phyloP scores from a whole-genome alignment of 2,329 filamentous ascomycete species.

The Chaetomium sp. region DNA sequence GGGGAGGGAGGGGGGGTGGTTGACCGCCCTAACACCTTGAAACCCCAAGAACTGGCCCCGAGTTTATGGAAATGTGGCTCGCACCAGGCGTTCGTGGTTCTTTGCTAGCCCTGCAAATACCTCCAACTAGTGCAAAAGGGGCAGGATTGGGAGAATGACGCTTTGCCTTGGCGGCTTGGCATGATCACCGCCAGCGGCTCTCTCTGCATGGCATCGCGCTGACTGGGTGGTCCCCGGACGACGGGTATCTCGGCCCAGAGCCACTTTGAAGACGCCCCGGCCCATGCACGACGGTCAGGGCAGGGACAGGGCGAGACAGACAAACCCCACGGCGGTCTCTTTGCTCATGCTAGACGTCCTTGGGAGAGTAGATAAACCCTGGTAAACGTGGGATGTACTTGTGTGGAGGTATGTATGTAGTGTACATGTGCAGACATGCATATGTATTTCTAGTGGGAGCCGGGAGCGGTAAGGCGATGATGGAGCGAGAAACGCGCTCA shows the following conservation, averaged over 20 bases:
- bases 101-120: conserved; percentile 28
- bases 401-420: too few relatives aligned
- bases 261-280: neutral
- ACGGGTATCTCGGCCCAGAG: neutral
- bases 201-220: neutral
- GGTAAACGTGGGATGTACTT: neutral
- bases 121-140: conserved; percentile 27
- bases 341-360: neutral
- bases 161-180: conserved; percentile 19
- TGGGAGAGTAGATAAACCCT: neutral
- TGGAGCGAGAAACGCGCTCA: neutral
- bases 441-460: neutral
- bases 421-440: too few relatives aligned
- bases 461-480: conserved; percentile 1
- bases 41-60: conserved; percentile 29
- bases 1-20: neutral
- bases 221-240: neutral
- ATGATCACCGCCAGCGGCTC: neutral
- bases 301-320: neutral
- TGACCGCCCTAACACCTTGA: conserved; percentile 11
- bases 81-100: conserved; percentile 21
- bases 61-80: conserved; percentile 29
- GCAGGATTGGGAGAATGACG: conserved; percentile 18
- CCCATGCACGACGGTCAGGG: neutral
- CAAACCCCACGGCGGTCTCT: neutral